Percentiles rank a stretch among this genome's conserved stretches.
These are phyloP conservation scores for Chimonanthus praecox DNA, from an alignment of 164 flowering plant genomes.

Conservation along the genomic window DNA sequence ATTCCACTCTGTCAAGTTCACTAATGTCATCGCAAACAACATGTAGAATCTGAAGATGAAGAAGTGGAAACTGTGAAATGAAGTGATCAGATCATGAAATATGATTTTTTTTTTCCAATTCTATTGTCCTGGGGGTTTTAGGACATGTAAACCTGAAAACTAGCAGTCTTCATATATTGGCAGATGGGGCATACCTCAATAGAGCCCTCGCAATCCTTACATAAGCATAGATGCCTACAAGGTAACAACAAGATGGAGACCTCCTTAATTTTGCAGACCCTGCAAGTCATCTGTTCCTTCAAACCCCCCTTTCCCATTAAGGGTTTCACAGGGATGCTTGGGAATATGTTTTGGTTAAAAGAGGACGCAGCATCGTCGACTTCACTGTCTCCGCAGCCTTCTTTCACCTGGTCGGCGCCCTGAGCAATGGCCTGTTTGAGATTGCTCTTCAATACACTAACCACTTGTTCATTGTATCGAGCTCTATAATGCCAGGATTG, in stretches of 20 bases:
- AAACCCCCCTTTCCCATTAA: slow-evolving; percentile 6
- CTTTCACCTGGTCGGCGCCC: slow-evolving; percentile 59
- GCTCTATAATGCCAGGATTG: slow-evolving; percentile 75
- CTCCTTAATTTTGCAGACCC: slow-evolving; percentile 60
- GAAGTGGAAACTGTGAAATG: not conserved
- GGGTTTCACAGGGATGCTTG: slow-evolving; percentile 21
- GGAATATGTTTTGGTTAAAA: slow-evolving; percentile 35
- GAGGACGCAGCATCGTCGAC: slow-evolving; percentile 73
- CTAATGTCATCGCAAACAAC: too few species aligned
- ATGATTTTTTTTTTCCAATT: not conserved
- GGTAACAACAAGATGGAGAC: slow-evolving; percentile 74
- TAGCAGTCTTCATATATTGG: slow-evolving; percentile 47
- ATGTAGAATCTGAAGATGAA: too few species aligned
- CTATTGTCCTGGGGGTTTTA: not conserved
- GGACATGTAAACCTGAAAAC: slow-evolving; percentile 71
- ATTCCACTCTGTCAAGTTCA: too few species aligned
- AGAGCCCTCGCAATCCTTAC: slow-evolving; percentile 66
- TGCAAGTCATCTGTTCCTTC: slow-evolving; percentile 42
- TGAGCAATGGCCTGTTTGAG: slow-evolving; percentile 68
- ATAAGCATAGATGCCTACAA: slow-evolving; percentile 80
- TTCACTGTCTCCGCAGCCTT: slow-evolving; percentile 85
- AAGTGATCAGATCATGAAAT: not conserved
- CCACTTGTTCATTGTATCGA: slow-evolving; percentile 64
- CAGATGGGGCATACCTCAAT: slow-evolving; percentile 70
- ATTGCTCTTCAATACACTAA: slow-evolving; percentile 54